Percentiles rank a stretch among this genome's conserved stretches.
These are phyloP conservation scores for Amylostereum areolatum DNA, from an alignment of 1,284 basidiomycete species.

Conservation along the genomic window DNA sequence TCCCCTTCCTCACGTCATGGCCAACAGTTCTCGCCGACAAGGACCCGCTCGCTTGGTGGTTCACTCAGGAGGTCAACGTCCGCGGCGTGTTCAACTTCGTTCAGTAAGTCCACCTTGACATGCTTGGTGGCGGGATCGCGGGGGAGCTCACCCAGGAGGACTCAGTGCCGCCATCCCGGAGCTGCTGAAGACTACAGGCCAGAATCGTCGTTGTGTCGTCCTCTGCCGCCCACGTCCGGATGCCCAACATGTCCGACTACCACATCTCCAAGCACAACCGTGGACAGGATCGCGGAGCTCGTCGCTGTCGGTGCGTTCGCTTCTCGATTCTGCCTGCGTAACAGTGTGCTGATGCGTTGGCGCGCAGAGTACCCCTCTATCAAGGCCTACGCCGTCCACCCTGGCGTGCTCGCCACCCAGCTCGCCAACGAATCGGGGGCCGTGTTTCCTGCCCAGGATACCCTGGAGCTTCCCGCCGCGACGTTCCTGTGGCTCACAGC, in stretches of 20 bases:
- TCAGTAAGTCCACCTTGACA: not conserved
- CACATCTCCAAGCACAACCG: not conserved
- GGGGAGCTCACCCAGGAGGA: no score
- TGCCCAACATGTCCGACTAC: not conserved
- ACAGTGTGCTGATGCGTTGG: not conserved
- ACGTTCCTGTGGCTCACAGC: not conserved
- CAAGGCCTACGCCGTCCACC: not conserved
- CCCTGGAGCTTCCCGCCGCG: not conserved
- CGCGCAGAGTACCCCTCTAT: not conserved
- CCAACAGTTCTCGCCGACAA: not conserved
- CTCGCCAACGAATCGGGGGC: not conserved
- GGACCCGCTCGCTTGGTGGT: not conserved
- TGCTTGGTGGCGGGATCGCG: not conserved
- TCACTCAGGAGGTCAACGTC: slow-evolving; percentile 1
- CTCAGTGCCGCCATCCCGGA: not conserved
- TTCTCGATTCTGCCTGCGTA: not conserved
- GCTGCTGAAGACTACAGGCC: not conserved
- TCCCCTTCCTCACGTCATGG: not conserved
- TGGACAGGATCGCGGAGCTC: not conserved
- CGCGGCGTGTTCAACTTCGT: not conserved
- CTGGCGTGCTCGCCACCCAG: not conserved
- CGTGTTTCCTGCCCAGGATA: not conserved
- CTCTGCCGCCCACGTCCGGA: not conserved
- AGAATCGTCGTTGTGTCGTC: not conserved
- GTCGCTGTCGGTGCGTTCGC: not conserved